A percentile compares a stretch with the other conserved stretches of the same genome.
Conservation (phyloP, 805 yeast species). For the Saturnispora zaruensis region DNA sequence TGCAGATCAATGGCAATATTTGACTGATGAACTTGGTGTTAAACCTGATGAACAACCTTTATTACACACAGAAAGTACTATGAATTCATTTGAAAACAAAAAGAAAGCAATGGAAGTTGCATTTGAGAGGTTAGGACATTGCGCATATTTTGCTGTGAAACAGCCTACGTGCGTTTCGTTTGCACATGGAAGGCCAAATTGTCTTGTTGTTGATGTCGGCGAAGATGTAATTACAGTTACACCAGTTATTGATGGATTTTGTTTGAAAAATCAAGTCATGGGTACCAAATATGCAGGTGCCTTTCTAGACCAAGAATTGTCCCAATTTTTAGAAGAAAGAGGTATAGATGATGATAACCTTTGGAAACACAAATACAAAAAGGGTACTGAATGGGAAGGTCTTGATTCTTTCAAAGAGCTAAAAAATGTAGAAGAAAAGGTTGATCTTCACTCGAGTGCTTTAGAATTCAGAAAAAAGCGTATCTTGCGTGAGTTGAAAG, state of each 20-base stretch:
- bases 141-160: slow-evolving; percentile 75
- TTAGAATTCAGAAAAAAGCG: slow-evolving; percentile 48
- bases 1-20: slow-evolving; percentile 58
- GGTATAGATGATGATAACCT: slow-evolving; percentile 34
- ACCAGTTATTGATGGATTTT: slow-evolving; percentile 77
- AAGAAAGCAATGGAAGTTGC: slow-evolving; percentile 61
- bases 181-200: slow-evolving; percentile 81
- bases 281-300: slow-evolving; percentile 70
- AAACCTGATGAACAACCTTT: slow-evolving; percentile 64
- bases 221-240: slow-evolving; percentile 70
- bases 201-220: slow-evolving; percentile 80
- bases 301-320: slow-evolving; percentile 48
- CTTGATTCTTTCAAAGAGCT: slow-evolving; percentile 27
- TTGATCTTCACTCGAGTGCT: slow-evolving; percentile 36
- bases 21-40: slow-evolving; percentile 45
- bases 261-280: slow-evolving; percentile 58
- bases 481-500: slow-evolving; percentile 67
- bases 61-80: slow-evolving; percentile 76
- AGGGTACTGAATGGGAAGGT: slow-evolving; percentile 24
- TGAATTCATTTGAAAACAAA: slow-evolving; percentile 66
- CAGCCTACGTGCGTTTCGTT: slow-evolving; percentile 84
- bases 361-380: slow-evolving; percentile 44
- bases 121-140: slow-evolving; percentile 60
- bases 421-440: background rate
- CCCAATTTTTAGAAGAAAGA: slow-evolving; percentile 30